phyloP scores from a whole-genome alignment of 345 rosid species.

The Noccaea caerulescens region DNA sequence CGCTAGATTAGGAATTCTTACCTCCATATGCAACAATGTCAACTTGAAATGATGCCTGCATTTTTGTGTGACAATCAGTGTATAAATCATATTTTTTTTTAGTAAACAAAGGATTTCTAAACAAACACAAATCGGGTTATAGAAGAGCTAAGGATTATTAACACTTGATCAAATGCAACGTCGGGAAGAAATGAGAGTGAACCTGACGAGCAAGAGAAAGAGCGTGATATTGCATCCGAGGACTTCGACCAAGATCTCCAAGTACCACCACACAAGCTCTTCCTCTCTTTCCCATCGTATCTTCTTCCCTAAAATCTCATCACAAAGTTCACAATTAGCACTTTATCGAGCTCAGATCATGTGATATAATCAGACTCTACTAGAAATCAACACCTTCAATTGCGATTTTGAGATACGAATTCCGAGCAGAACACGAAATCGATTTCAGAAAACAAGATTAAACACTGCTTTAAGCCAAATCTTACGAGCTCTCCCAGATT shows the following conservation, averaged over 20 bases:
- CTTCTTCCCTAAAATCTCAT: slow-evolving; percentile 7
- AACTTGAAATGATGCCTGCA: slow-evolving; percentile 81
- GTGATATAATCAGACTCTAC: neutral
- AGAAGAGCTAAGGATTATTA: neutral
- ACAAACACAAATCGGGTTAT: neutral
- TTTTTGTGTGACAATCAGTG: slow-evolving; percentile 25
- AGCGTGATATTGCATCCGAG: slow-evolving; percentile 97
- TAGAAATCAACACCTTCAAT: neutral
- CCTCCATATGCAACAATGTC: slow-evolving; percentile 97
- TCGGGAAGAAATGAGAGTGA: neutral
- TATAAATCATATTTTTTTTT: neutral
- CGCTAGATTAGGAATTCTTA: slow-evolving; percentile 33
- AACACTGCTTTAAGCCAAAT: neutral
- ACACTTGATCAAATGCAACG: slow-evolving; percentile 1
- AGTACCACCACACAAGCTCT: slow-evolving; percentile 93
- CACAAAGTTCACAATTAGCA: slow-evolving; percentile 18
- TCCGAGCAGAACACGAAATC: neutral
- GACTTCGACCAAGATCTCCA: slow-evolving; percentile 97
- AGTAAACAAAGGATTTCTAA: neutral
- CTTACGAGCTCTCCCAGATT: slow-evolving; percentile 18
- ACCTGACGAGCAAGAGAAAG: slow-evolving; percentile 97
- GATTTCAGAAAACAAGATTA: slow-evolving; percentile 10
- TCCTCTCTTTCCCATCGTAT: slow-evolving; percentile 59
- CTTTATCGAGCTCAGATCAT: slow-evolving; percentile 15
- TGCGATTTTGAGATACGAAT: neutral